Evolutionary conservation across 2,329 filamentous ascomycete species (phyloP), one percentile per base, ranked within the genome.

Genomic region (Aureobasidium sp.): DNA sequence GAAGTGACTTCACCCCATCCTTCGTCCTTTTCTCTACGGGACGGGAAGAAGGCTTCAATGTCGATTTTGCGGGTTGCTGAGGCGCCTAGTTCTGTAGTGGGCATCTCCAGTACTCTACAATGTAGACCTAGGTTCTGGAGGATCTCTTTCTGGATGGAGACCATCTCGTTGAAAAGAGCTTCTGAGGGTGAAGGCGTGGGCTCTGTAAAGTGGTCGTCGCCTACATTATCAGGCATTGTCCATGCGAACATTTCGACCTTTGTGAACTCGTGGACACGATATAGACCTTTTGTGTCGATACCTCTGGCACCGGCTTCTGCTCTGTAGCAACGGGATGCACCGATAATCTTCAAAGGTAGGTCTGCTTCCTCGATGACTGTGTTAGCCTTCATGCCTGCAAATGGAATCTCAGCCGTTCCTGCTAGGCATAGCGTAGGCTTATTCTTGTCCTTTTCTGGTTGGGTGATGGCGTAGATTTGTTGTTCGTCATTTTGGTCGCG

Each of bases 201-300:
- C 5, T 65, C 65, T 46, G 66, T 69, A 53, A 73, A 73, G 12
- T 69, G 67, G 27, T 68, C 68, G 26, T 58, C 62, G 17, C 65
- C 27, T 47, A 68, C 63, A 17, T 64, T 71, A 59, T 84, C 80
- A 1, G 89, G 85, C 34, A 81, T 69, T 5, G 90, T 88, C 94
- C 94, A 99, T 0, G 89, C 91, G 72, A 99, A 97, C 80, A 99
- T 87, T 75, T 99, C 94, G 0, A 99, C 93, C 74, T 99, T 99
- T 32, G 91, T 96, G 76, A 99, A 99, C 76, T 99, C 94, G 76
- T 99, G 94, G 3, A 99, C 94, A 32, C 94, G 88, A 76, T 97
- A 99, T 1, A 99, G 79, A 5, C 94, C 94, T 76, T 96, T 97
- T 1, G 92, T 96, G 68, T 94, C 90, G 27, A 88, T 87, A 34